phyloP scores from a whole-genome alignment of 306 rosid genomes.

The Medicago lupulina region DNA sequence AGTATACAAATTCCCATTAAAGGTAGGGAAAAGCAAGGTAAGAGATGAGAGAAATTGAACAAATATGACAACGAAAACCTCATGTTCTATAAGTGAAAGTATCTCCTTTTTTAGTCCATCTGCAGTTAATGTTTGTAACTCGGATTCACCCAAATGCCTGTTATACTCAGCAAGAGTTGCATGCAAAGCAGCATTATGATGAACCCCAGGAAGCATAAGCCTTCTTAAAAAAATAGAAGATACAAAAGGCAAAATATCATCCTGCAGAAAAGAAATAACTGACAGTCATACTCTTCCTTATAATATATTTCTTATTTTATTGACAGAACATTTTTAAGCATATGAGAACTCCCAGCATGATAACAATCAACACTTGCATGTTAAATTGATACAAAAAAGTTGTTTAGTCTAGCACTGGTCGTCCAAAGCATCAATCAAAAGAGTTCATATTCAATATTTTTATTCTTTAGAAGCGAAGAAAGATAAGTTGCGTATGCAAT shows the following conservation, averaged over 20 bases:
- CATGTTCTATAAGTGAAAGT: slow-evolving; percentile 83
- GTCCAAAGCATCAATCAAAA: slow-evolving; percentile 30
- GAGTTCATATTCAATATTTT: slow-evolving; percentile 27
- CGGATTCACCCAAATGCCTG: slow-evolving; percentile 82
- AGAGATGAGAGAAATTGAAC: slow-evolving; percentile 31
- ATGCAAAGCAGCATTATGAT: slow-evolving; percentile 73
- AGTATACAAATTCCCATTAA: slow-evolving; percentile 6
- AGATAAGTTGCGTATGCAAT: slow-evolving; percentile 36
- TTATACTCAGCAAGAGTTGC: slow-evolving; percentile 78
- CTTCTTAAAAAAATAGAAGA: slow-evolving; percentile 83
- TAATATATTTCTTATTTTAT: slow-evolving; percentile 13
- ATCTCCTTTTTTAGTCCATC: slow-evolving; percentile 88
- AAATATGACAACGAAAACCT: slow-evolving; percentile 60
- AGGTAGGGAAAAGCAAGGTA: slow-evolving; percentile 12
- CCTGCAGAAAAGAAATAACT: slow-evolving; percentile 65
- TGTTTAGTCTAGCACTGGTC: slow-evolving; percentile 17
- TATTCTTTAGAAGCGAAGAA: not conserved
- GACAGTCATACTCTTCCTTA: slow-evolving; percentile 27
- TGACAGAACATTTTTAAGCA: slow-evolving; percentile 20
- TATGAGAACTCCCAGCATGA: slow-evolving; percentile 40
- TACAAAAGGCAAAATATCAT: slow-evolving; percentile 65
- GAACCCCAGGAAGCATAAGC: slow-evolving; percentile 89
- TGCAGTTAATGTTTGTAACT: slow-evolving; percentile 72
- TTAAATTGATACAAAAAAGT: slow-evolving; percentile 2
- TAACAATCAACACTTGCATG: slow-evolving; percentile 10